phyloP scores from a whole-genome alignment of 1,284 basidiomycete species.

The Boletus holoroseus region DNA sequence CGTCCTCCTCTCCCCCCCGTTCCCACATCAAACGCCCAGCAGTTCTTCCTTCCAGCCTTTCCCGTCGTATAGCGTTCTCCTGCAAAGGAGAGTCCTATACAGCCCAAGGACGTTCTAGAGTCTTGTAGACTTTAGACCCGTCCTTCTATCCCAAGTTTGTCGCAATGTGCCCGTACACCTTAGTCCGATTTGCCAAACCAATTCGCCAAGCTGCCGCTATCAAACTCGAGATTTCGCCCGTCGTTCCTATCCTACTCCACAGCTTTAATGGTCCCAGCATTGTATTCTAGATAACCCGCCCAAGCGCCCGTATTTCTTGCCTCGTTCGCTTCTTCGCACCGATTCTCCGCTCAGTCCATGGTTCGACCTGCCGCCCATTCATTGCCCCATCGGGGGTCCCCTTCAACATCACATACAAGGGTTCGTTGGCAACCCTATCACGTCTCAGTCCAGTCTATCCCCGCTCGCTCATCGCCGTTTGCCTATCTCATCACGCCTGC shows the following conservation, averaged over 20 bases:
- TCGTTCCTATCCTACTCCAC: slow-evolving; percentile 16
- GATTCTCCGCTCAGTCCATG: slow-evolving; percentile 26
- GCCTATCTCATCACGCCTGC: slow-evolving; percentile 54
- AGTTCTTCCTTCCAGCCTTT: neutral
- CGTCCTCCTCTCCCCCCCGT: neutral
- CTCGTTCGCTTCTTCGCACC: slow-evolving; percentile 16
- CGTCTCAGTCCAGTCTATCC: slow-evolving; percentile 29
- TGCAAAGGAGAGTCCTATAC: slow-evolving; percentile 24
- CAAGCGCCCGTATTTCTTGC: slow-evolving; percentile 20
- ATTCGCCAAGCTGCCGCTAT: slow-evolving; percentile 17
- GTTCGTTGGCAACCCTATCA: slow-evolving; percentile 73
- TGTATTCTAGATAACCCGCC: slow-evolving; percentile 35
- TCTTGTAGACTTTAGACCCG: slow-evolving; percentile 31
- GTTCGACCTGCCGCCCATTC: slow-evolving; percentile 59
- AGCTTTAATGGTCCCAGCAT: slow-evolving; percentile 34
- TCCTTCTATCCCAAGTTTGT: slow-evolving; percentile 17
- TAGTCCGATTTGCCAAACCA: slow-evolving; percentile 28
- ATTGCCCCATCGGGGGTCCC: slow-evolving; percentile 62
- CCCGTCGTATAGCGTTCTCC: slow-evolving; percentile 25
- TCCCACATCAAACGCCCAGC: slow-evolving; percentile 9
- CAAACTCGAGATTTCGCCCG: slow-evolving; percentile 18
- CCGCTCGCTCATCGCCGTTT: slow-evolving; percentile 43
- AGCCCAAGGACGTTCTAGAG: slow-evolving; percentile 29
- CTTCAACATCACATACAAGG: slow-evolving; percentile 41
- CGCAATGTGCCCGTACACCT: slow-evolving; percentile 38